phyloP scores from a whole-genome alignment of 176 grass and related monocot genomes.

The Cenchrus fungigraminus region DNA sequence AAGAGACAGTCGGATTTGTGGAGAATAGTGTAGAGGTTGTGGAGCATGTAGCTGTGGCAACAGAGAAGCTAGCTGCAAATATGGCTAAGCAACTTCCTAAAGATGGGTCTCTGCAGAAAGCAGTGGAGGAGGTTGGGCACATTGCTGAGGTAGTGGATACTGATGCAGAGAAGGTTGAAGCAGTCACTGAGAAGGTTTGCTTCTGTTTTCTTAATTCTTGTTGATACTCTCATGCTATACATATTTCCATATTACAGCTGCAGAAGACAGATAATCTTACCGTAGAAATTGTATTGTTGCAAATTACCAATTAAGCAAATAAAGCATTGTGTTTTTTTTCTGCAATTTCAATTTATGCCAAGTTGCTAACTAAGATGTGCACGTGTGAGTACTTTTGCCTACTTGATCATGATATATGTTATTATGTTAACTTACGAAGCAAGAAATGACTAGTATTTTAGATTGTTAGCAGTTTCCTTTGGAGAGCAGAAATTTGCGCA shows the following conservation, averaged over 20 bases:
- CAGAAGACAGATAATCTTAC: background rate
- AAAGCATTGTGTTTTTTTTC: background rate
- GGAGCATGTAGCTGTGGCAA: conserved; percentile 64
- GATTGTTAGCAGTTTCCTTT: background rate
- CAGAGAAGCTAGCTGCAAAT: conserved; percentile 62
- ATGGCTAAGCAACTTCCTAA: conserved; percentile 56
- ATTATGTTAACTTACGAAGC: background rate
- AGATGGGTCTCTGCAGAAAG: conserved; percentile 50
- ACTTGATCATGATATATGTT: background rate
- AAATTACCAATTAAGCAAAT: background rate
- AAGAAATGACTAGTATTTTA: background rate
- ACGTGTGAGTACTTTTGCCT: background rate
- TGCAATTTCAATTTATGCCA: background rate
- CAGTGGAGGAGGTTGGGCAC: conserved; percentile 49
- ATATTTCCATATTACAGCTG: background rate
- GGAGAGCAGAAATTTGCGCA: background rate
- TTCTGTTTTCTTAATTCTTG: background rate
- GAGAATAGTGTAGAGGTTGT: conserved; percentile 51
- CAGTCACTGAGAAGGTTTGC: conserved; percentile 63
- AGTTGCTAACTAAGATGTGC: background rate
- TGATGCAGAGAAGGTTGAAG: conserved; percentile 69
- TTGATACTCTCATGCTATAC: background rate
- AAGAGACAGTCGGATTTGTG: conserved; percentile 43
- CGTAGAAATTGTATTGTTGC: background rate
- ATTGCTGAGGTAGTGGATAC: conserved; percentile 68